Percentiles rank a stretch among this genome's conserved stretches.
Evolutionary conservation across 2,329 filamentous ascomycete genomes (phyloP).

Genomic region (Hypocreales sp.): DNA sequence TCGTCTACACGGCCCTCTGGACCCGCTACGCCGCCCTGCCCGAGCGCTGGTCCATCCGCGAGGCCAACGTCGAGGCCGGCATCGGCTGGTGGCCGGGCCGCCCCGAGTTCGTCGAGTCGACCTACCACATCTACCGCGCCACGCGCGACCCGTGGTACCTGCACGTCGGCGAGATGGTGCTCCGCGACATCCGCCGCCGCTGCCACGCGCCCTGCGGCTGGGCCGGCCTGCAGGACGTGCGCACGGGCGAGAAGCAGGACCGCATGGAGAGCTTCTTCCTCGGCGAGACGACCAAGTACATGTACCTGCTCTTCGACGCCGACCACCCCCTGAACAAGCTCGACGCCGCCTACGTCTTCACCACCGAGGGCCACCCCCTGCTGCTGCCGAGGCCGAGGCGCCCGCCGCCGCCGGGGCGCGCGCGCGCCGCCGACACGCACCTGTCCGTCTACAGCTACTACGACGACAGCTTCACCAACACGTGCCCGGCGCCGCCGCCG

Average conservation of each 20-base stretch:
- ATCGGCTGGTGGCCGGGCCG: constrained; percentile 91
- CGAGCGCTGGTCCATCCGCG: constrained; percentile 81
- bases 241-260: constrained; percentile 73
- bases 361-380: constrained; percentile 87
- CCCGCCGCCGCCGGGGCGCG: constrained; percentile 2
- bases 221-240: constrained; percentile 74
- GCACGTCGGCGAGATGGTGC: constrained; percentile 88
- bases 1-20: constrained; percentile 88
- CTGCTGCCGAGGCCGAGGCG: constrained; percentile 47
- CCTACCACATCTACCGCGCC: constrained; percentile 87
- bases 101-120: constrained; percentile 94
- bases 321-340: constrained; percentile 76
- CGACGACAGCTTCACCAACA: constrained; percentile 33
- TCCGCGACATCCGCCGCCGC: constrained; percentile 72
- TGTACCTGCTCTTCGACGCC: constrained; percentile 80
- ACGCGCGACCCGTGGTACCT: constrained; percentile 94
- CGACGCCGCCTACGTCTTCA: constrained; percentile 83
- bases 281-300: constrained; percentile 89
- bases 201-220: constrained; percentile 89
- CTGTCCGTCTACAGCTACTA: constrained; percentile 18
- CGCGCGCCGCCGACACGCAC: constrained; percentile 4
- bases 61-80: constrained; percentile 70
- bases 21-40: constrained; percentile 86
- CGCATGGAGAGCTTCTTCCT: constrained; percentile 99
- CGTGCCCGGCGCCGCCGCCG: constrained; percentile 46